Evolutionary conservation across 2,329 filamentous ascomycete genomes (phyloP), one percentile per base, ranked within the genome.

Genomic region (Penicillium sp.): DNA sequence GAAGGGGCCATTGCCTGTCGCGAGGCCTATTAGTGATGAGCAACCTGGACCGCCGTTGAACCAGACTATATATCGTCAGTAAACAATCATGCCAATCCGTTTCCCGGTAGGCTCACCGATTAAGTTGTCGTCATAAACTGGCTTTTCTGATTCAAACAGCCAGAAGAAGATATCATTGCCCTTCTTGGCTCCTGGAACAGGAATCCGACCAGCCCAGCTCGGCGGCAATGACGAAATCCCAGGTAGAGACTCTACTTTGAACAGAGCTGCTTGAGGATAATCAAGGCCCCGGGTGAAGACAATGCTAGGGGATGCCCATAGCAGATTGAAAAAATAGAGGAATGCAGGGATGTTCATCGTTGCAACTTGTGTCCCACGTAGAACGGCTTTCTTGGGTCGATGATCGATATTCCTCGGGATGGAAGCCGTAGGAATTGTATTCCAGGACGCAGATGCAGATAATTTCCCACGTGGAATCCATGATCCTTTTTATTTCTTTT

Each of bases 81-180:
- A 56, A 39, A 11, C 21, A 3, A 6, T 4, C n/a, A 7, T n/a
- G 14, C 14, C 34, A 36, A 36, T 34, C 47, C 43, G 18, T 18
- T 40, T 11, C 1, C 8, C 9, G 11, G 10, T 9, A 45, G 10
- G 59, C 70, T 53, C 29, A 73, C 71, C 66, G 48, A 73, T 72
- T 5, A 73, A 48, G 21, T 72, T 65, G 18, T 72, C 65, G 54
- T 71, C 62, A 14, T 72, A 67, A 8, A 43, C 43, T 7, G 45
- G 22, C 21, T 69, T 55, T 52, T 74, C 69, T 16, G 69, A 49
- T 48, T 71, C 55, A 49, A 73, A 70, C 3, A 74, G 56, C 71
- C 71, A 74, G 45, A 74, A 75, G 50, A 75, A 75, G 14, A 73
- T 55, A 10, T 65, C 54, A 43, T 72, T 72, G 14, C 67, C 70